Evolutionary conservation across 2,329 filamentous ascomycete genomes (phyloP).

Genomic region (Coniochaeta pulveracea): DNA sequence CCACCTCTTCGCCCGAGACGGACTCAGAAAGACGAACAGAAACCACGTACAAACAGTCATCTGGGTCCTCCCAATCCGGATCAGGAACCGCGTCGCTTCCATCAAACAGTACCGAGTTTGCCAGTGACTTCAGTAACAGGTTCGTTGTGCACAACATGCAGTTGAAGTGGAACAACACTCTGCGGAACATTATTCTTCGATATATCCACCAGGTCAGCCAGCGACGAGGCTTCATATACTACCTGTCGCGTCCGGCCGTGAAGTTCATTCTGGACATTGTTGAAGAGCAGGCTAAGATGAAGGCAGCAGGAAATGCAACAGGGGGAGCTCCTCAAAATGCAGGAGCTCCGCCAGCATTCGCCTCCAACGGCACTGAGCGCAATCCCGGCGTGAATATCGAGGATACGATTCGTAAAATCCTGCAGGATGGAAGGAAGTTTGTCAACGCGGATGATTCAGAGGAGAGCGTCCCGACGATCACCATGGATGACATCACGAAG

Average conservation of each 20-base stretch:
- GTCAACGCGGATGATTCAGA: slow-evolving; percentile 58
- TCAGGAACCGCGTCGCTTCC: slow-evolving; percentile 50
- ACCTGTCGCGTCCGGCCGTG: slow-evolving; percentile 87
- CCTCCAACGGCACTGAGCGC: slow-evolving; percentile 34
- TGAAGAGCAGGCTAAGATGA: slow-evolving; percentile 77
- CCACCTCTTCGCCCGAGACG: slow-evolving; percentile 19
- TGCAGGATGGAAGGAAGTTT: slow-evolving; percentile 75
- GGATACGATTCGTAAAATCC: slow-evolving; percentile 73
- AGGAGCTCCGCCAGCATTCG: slow-evolving; percentile 20
- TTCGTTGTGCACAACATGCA: slow-evolving; percentile 98
- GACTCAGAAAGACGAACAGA: slow-evolving; percentile 1
- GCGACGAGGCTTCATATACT: slow-evolving; percentile 91
- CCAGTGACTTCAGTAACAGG: slow-evolving; percentile 93
- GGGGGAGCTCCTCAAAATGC: slow-evolving; percentile 12
- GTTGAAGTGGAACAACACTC: slow-evolving; percentile 94
- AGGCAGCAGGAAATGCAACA: slow-evolving; percentile 25
- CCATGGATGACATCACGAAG: slow-evolving; percentile 53
- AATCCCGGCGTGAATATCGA: slow-evolving; percentile 58
- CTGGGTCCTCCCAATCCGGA: slow-evolving; percentile 32
- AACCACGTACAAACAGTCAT: slow-evolving; percentile 16
- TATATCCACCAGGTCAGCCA: slow-evolving; percentile 98
- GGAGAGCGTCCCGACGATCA: slow-evolving; percentile 21
- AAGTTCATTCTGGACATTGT: slow-evolving; percentile 98
- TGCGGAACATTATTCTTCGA: slow-evolving; percentile 90
- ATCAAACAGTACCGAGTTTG: slow-evolving; percentile 65